phyloP scores from a whole-genome alignment of 2,329 filamentous ascomycete species.

The Trichoderma citrinoviride region DNA sequence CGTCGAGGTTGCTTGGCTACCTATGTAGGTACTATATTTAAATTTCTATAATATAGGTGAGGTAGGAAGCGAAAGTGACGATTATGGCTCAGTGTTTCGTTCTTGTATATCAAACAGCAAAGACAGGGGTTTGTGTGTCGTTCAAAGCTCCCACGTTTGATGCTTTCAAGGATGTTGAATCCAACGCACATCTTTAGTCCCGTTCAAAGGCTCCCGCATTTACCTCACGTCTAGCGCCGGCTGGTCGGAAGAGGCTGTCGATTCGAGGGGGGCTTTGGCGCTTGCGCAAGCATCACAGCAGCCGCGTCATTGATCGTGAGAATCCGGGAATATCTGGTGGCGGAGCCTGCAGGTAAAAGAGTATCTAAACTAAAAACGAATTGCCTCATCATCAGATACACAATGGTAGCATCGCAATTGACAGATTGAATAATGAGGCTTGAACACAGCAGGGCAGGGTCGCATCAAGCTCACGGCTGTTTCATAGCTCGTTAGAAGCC shows the following conservation, averaged over 20 bases:
- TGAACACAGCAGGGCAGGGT: background rate
- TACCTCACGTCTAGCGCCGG: background rate
- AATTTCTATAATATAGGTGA: no score
- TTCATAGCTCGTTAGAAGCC: background rate
- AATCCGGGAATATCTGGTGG: background rate
- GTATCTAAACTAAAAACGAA: background rate
- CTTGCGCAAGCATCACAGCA: background rate
- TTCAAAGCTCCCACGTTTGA: background rate
- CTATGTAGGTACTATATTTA: no score
- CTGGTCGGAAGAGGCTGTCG: background rate
- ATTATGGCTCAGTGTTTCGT: no score
- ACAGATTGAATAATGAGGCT: background rate
- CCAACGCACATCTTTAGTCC: background rate
- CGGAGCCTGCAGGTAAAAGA: background rate
- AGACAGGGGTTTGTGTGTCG: background rate
- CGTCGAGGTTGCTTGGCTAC: no score
- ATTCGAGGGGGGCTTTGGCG: background rate
- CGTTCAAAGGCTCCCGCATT: background rate
- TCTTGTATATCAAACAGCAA: no score
- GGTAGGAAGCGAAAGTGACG: no score
- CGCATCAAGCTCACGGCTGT: background rate
- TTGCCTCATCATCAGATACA: background rate
- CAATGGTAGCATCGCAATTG: background rate
- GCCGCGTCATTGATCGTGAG: background rate
- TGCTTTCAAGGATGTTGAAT: background rate